These are phyloP conservation scores for Alnus rubra DNA, from an alignment of 306 rosid genomes.

Conservation along the genomic window DNA sequence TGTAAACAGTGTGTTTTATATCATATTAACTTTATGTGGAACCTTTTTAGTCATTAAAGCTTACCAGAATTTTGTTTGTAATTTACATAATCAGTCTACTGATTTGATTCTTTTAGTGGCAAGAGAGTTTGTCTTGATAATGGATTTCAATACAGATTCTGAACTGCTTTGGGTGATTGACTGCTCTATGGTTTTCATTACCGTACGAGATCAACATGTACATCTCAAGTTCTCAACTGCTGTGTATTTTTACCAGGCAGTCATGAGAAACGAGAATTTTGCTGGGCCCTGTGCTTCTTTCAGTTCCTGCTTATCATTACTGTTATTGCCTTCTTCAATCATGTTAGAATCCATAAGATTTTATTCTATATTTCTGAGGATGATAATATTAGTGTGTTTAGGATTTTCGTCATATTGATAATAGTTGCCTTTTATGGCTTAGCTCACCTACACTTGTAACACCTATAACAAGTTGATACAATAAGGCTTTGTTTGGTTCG, in stretches of 20 bases:
- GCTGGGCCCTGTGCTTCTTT: background rate
- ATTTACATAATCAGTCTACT: conserved; percentile 18
- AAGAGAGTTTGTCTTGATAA: background rate
- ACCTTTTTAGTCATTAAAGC: background rate
- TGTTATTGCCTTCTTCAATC: background rate
- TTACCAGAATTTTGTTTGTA: conserved; percentile 2
- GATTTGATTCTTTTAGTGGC: conserved; percentile 6
- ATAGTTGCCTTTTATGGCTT: no score
- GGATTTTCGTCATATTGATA: no score
- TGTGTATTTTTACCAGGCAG: background rate
- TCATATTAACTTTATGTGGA: background rate
- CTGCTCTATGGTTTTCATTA: background rate
- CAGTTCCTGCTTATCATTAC: background rate
- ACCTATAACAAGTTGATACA: no score
- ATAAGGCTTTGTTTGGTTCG: no score
- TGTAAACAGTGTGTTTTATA: conserved; percentile 6
- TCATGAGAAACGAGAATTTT: background rate
- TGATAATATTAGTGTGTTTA: no score
- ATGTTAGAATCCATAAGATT: no score
- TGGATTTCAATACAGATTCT: background rate
- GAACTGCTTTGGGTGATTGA: background rate
- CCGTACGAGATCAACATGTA: background rate
- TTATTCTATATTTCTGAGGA: no score
- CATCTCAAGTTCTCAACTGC: background rate
- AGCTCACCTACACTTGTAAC: no score